phyloP scores from a whole-genome alignment of 495 filamentous ascomycete species.

The Gamarada debralockiae region DNA sequence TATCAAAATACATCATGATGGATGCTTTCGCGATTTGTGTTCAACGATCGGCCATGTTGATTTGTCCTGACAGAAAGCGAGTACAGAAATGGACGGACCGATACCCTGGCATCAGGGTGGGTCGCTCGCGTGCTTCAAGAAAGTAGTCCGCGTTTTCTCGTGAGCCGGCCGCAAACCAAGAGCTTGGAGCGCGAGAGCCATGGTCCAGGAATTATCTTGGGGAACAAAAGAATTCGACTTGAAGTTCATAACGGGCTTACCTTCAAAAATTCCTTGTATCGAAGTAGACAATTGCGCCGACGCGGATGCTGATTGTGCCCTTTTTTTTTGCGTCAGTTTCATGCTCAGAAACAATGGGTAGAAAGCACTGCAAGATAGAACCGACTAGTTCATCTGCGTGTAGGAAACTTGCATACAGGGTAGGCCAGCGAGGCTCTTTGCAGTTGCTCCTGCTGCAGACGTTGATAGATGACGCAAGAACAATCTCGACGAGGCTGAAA shows the following conservation, averaged over 20 bases:
- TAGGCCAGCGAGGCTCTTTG: slow-evolving; percentile 4
- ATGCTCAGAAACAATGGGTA: no score
- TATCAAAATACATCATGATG: slow-evolving; percentile 1
- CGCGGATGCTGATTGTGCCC: no score
- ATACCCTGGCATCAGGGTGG: background rate
- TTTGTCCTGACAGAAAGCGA: no score
- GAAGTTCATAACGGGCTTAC: no score
- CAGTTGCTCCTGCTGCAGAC: slow-evolving; percentile 7
- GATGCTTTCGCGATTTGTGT: no score
- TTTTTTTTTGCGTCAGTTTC: no score
- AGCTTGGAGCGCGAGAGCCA: background rate
- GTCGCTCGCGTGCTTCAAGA: slow-evolving; percentile 14
- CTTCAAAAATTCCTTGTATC: no score
- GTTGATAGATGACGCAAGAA: slow-evolving; percentile 18
- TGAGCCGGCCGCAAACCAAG: slow-evolving; percentile 11
- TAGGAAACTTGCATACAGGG: slow-evolving; percentile 22
- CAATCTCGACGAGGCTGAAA: slow-evolving; percentile 18
- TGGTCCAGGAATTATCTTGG: no score
- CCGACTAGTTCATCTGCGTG: slow-evolving; percentile 6
- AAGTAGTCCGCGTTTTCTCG: slow-evolving; percentile 18
- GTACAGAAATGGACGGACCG: background rate
- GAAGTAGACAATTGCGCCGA: no score
- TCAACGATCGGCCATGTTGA: no score
- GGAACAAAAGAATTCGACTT: no score
- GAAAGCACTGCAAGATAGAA: no score